These are phyloP conservation scores for Boletus insuetus DNA, from an alignment of 768 basidiomycete genomes.

Conservation along the genomic window DNA sequence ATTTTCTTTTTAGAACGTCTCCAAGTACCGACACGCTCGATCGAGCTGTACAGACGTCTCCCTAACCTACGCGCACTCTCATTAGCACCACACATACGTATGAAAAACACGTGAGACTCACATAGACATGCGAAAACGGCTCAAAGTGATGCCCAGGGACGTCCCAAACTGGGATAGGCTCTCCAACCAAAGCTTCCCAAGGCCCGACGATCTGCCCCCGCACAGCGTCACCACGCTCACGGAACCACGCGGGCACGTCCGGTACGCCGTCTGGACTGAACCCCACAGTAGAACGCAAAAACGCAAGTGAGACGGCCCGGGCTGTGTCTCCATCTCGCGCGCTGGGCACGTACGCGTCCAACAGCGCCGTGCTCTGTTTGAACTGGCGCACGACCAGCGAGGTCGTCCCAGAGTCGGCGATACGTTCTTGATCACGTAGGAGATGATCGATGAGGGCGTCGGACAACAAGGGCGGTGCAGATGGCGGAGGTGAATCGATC, in stretches of 20 bases:
- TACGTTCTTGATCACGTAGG: slow-evolving; percentile 33
- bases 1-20: not conserved
- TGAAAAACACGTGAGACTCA: slow-evolving; percentile 29
- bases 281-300: slow-evolving; percentile 52
- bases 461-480: slow-evolving; percentile 50
- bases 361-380: slow-evolving; percentile 43
- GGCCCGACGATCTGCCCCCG: slow-evolving; percentile 30
- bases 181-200: slow-evolving; percentile 48
- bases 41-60: slow-evolving; percentile 25
- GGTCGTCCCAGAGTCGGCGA: slow-evolving; percentile 24
- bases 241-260: slow-evolving; percentile 51
- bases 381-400: slow-evolving; percentile 48
- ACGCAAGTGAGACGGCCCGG: slow-evolving; percentile 38
- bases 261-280: slow-evolving; percentile 34
- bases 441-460: slow-evolving; percentile 48
- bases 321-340: slow-evolving; percentile 5
- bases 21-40: slow-evolving; percentile 19
- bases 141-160: slow-evolving; percentile 69
- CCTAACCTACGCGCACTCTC: slow-evolving; percentile 5
- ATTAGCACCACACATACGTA: not conserved
- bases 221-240: slow-evolving; percentile 38
- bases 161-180: slow-evolving; percentile 42
- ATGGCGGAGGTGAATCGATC: slow-evolving; percentile 65
- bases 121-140: slow-evolving; percentile 50
- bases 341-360: slow-evolving; percentile 45